These are phyloP conservation scores for Russula lepida DNA, from an alignment of 768 basidiomycete species.

Conservation along the genomic window DNA sequence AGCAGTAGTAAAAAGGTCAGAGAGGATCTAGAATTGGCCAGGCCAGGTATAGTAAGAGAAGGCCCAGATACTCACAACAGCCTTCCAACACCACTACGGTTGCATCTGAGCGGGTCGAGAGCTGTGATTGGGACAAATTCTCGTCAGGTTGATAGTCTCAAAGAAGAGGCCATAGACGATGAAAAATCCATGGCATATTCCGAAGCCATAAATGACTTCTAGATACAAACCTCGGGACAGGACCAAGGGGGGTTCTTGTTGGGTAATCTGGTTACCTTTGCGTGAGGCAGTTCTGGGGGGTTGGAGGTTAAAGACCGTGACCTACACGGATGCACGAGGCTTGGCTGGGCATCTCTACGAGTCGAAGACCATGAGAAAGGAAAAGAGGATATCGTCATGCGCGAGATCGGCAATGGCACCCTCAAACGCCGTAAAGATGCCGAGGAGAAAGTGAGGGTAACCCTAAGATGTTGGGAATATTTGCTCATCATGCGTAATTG, in stretches of 20 bases:
- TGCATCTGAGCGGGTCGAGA: neutral
- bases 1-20: neutral
- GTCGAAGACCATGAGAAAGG: neutral
- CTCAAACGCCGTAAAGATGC: neutral
- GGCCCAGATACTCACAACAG: too few relatives aligned
- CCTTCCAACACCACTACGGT: neutral
- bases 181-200: neutral
- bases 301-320: conserved; percentile 16
- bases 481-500: conserved; percentile 4
- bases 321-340: conserved; percentile 1
- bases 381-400: neutral
- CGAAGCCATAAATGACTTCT: neutral
- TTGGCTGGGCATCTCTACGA: neutral
- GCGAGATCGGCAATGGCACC: neutral
- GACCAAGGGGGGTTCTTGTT: too few relatives aligned
- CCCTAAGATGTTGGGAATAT: conserved; percentile 1
- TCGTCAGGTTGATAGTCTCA: neutral
- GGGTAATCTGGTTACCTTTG: neutral
- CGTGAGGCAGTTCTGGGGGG: conserved; percentile 8
- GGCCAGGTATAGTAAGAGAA: too few relatives aligned
- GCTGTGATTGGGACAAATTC: neutral
- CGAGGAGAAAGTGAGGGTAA: neutral
- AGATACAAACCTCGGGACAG: too few relatives aligned
- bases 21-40: neutral
- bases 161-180: too few relatives aligned